These are phyloP conservation scores for Blattamonas nauphoetae DNA, from an alignment of 78 protist genomes.

Conservation along the genomic window DNA sequence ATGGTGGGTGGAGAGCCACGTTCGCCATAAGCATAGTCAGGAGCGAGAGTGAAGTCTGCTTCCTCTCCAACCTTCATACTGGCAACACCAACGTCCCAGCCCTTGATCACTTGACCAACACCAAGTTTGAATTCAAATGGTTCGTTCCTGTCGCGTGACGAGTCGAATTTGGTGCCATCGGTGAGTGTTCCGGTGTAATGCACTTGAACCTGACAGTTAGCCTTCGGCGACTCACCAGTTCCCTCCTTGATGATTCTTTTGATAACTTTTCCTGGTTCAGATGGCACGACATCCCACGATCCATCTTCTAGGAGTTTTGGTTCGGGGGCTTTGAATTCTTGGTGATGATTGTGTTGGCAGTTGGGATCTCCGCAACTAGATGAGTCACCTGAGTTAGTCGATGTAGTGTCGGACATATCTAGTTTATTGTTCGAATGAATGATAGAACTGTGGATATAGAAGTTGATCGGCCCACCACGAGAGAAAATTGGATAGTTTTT, in stretches of 20 bases:
- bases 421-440: no score
- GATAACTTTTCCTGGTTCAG: neutral
- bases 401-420: no score
- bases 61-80: constrained; percentile 30
- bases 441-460: no score
- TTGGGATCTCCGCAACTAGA: no score
- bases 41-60: constrained; percentile 2
- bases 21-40: constrained; percentile 35
- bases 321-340: neutral
- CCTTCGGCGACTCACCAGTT: neutral
- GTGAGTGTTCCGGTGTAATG: constrained; percentile 1
- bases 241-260: neutral
- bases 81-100: constrained; percentile 45
- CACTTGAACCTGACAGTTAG: neutral
- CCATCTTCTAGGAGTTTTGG: neutral
- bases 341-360: no score
- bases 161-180: constrained; percentile 30
- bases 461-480: neutral
- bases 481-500: neutral
- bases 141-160: constrained; percentile 22
- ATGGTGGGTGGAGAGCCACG: constrained; percentile 25
- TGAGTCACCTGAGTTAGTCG: no score
- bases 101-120: constrained; percentile 33
- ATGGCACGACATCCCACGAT: neutral
- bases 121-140: constrained; percentile 26